A percentile compares a stretch with the other conserved stretches of the same genome.
Evolutionary conservation across 768 basidiomycete species (phyloP).

Genomic region (Paxillus involutus): DNA sequence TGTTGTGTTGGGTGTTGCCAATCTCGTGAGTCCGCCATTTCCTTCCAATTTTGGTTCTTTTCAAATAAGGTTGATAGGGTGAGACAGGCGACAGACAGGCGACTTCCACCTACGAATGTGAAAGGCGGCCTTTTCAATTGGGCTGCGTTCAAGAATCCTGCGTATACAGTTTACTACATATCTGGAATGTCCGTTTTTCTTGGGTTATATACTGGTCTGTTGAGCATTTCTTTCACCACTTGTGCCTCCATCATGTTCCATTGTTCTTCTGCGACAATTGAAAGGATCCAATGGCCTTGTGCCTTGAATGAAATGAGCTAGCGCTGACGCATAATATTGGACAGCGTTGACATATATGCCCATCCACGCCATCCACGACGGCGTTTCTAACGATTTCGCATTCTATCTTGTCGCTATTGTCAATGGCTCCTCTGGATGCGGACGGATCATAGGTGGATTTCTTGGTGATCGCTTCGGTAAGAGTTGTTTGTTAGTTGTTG

Average conservation of each 20-base stretch:
- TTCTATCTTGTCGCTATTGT: slow-evolving; percentile 70
- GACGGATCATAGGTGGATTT: slow-evolving; percentile 54
- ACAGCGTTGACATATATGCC: slow-evolving; percentile 67
- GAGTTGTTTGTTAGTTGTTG: slow-evolving; percentile 5
- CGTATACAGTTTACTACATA: slow-evolving; percentile 56
- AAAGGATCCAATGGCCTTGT: no score
- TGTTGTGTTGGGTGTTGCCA: slow-evolving; percentile 40
- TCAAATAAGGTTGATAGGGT: not conserved
- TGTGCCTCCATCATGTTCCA: not conserved
- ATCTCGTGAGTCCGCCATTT: slow-evolving; percentile 27
- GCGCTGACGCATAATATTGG: not conserved
- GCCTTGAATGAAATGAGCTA: no score
- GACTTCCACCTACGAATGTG: slow-evolving; percentile 53
- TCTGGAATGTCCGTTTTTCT: slow-evolving; percentile 60
- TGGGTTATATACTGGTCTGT: slow-evolving; percentile 65
- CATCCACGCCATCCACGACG: slow-evolving; percentile 51
- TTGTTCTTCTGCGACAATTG: not conserved
- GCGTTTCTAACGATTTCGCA: slow-evolving; percentile 48
- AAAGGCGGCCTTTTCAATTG: slow-evolving; percentile 60
- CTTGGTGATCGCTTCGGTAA: slow-evolving; percentile 55
- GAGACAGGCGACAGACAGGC: slow-evolving; percentile 36
- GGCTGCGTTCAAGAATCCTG: slow-evolving; percentile 43
- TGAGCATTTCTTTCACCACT: not conserved
- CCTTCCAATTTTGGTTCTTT: slow-evolving; percentile 5
- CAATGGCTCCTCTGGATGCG: slow-evolving; percentile 64